Evolutionary conservation across 139 green algal species (phyloP).

Genomic region (Auxenochlorella pyrenoidosa): DNA sequence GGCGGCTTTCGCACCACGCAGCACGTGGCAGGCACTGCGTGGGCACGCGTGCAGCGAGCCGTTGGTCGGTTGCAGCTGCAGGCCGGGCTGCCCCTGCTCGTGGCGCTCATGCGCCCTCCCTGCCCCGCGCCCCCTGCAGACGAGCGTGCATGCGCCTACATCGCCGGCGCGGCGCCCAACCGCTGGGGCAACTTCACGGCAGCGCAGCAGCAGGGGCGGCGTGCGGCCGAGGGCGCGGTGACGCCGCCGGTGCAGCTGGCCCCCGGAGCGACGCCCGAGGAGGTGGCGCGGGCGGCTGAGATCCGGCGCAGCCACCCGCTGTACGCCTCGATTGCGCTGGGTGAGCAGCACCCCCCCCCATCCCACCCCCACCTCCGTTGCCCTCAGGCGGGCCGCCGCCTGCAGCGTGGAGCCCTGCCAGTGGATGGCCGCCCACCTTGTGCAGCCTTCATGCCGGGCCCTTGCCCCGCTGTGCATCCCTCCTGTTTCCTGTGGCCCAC

Average conservation of each 20-base stretch:
- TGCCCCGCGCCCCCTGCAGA: constrained; percentile 52
- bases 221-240: neutral
- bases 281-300: constrained; percentile 43
- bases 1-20: no score
- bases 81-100: no score
- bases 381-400: no score
- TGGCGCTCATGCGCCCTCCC: no score
- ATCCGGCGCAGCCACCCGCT: constrained; percentile 86
- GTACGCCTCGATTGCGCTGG: constrained; percentile 78
- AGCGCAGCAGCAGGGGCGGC: constrained; percentile 25
- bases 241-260: constrained; percentile 39
- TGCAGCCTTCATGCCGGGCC: no score
- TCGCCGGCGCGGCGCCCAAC: constrained; percentile 85
- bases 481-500: no score
- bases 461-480: no score
- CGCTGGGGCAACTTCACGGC: constrained; percentile 81
- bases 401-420: no score
- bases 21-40: no score
- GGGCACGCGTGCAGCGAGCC: no score
- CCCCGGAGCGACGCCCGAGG: constrained; percentile 20
- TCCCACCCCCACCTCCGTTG: neutral
- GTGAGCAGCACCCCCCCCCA: constrained; percentile 33
- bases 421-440: no score
- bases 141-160: constrained; percentile 94
- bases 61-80: no score